A percentile compares a stretch with the other conserved stretches of the same genome.
Conservation (phyloP, 345 rosid species). For the Fremontodendron californicum region DNA sequence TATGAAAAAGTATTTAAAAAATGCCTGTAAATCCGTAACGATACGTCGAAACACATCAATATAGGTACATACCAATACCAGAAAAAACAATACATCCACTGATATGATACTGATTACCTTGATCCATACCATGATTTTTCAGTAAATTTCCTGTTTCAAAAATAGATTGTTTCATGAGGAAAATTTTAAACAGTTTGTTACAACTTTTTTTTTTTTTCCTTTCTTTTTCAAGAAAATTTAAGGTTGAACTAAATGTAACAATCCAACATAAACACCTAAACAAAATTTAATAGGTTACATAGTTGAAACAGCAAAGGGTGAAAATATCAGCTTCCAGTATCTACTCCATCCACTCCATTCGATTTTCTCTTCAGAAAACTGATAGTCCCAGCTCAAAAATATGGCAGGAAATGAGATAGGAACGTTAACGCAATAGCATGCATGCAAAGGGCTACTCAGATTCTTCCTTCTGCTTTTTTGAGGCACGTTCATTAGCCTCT, state of each 20-base stretch:
- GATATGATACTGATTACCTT: too few relatives aligned
- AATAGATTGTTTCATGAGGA: background rate
- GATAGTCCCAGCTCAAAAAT: background rate
- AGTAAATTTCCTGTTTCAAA: background rate
- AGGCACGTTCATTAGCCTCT: constrained; percentile 28
- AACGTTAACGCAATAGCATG: background rate
- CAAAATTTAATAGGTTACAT: background rate
- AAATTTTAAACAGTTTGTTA: background rate
- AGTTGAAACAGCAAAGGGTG: background rate
- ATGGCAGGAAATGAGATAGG: background rate
- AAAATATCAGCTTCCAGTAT: background rate
- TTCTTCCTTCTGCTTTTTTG: constrained; percentile 62
- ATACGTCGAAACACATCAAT: too few relatives aligned
- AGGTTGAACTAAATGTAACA: background rate
- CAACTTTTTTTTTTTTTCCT: too few relatives aligned
- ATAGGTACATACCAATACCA: background rate
- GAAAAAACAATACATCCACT: background rate
- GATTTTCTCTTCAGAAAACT: background rate
- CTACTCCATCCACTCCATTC: background rate
- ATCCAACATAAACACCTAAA: constrained; percentile 2
- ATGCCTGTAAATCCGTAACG: too few relatives aligned
- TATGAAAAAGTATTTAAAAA: too few relatives aligned
- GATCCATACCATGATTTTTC: background rate
- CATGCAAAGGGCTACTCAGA: constrained; percentile 29
- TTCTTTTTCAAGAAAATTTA: background rate